Evolutionary conservation across 208 protist genomes (phyloP), one percentile per base, ranked within the genome.

Genomic region (Acanthamoeba healyi): DNA sequence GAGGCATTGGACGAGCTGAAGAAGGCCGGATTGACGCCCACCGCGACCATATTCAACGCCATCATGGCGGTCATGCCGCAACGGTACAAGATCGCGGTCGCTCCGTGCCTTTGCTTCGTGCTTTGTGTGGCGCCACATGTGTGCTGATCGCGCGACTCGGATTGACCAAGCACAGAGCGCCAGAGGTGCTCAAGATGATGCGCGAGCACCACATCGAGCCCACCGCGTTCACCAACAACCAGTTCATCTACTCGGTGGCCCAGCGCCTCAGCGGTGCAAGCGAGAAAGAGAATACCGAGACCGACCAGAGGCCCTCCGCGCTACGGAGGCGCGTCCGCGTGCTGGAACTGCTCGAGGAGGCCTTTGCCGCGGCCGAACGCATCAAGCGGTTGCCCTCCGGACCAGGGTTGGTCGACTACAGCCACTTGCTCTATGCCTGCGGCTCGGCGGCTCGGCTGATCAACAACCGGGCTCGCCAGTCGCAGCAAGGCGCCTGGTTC

Each of bases 281-380:
- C 1, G 9, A 70, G 19, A 36, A 70, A 34, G 10, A 36, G 0
- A 22, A n/a, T 26, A 36, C 7, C 61, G 61, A 15, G 15, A 34
- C 17, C n/a, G 61, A 70, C 46, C 14, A 51, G 17, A 51, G 2
- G 14, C 10, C 14, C 4, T 51, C n/a, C n/a, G n/a, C n/a, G n/a
- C n/a, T n/a, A n/a, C n/a, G n/a, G n/a, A n/a, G 46, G 46, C 46
- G 46, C 46, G 46, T 10, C 5, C 46, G 61, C 61, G n/a, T 12
- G 24, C 61, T 70, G 61, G 61, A 34, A 22, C 29, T 70, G 61
- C 61, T 70, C 61, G 61, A 70, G 29, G 61, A 70, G 61, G 61
- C 61, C 61, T 70, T 51, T 51, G 46, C 46, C 46, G 4, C 14
- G 0, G 46, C 24, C 61, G 61, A 34, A 10, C 29, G 29, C 61